Base-by-base conservation (phyloP, 2,329 filamentous ascomycete genomes). In the Aspergillus aculeatus region DNA sequence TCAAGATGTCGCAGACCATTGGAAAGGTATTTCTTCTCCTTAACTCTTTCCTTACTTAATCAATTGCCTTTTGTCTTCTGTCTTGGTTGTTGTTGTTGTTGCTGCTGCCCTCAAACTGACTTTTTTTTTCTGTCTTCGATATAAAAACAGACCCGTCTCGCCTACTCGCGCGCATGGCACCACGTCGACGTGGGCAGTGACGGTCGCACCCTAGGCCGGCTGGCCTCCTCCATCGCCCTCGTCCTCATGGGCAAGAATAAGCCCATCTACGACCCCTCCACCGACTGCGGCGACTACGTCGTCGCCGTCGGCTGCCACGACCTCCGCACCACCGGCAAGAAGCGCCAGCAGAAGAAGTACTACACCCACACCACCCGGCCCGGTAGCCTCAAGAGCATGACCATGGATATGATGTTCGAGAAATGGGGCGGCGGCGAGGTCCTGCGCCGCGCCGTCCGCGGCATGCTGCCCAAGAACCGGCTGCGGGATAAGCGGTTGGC, bases 241-340 rank as follows among this genome's bases (percentile, higher is more conserved):
- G 83, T 91, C 62, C 86, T 97, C 55, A 97, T 98, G 93, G 95
- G 95, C 80, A 99, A 99, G 83, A 90, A 99, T 84, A 99, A 99
- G 81, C 95, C 95, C 23, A 96, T 95, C 77, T 99, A 88, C 81
- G 91, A 98, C 79, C 95, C 95, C 1, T 96, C 92, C 23, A 97
- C 93, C 62, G 95, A 99, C 83, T 98, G 95, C 83, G 95, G 95
- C 69, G 95, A 99, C 86, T 99, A 99, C 78, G 93, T 99, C 12
- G 94, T 99, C 1, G 93, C 95, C 54, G 91, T 91, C 41, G 89
- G 92, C 76, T 98, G 95, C 82, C 85, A 89, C 47, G 88, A 94
- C 51, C 83, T 99, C 53, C 88, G 93, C 80, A 89, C 88, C 1
- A 98, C 95, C 7, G 95, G 95, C 67, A 90, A 91, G 75, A 99